Base-by-base conservation (phyloP, 163 green algal genomes). In the Scenedesmus sp. region DNA sequence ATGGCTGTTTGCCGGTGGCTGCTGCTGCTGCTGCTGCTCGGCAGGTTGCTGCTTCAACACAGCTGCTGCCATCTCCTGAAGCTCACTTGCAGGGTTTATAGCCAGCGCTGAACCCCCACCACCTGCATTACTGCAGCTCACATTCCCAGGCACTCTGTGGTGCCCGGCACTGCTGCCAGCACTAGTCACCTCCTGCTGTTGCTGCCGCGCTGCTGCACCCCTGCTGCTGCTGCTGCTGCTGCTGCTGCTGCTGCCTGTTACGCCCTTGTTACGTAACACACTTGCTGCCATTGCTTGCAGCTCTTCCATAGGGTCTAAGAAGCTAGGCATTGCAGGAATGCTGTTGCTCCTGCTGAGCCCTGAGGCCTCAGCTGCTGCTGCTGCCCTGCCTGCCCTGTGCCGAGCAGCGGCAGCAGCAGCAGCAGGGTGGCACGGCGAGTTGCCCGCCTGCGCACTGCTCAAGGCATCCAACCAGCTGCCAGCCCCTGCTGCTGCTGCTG, bases 401-500 rank as follows among this genome's bases (percentile, higher is more conserved):
- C 76, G 12, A 4, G 34, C n/a, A 55, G 26, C 76, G 23, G 34
- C 76, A n/a, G 76, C 76, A 26, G 76, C 54, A 87, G 82, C 82
- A 87, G 54, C 54, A 66, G 82, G 54, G 54, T n/a, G 54, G 55
- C 70, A 46, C 2, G 23, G 5, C 0, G 70, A 79, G 23, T 23
- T 34, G 2, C 66, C 70, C 12, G 70, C 70, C 23, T 52, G 20
- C 2, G 82, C 54, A 52, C 0, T 87, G 3, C 82, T 55, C 18
- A 59, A 70, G 4, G 52, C 18, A 70, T 20, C 57, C 3, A 87
- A 3, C 13, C 54, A 70, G 4, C 82, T 70, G 16, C 82, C 52
- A 73, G 54, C 15, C 18, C 59, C 54, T 87, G 16, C n/a, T 87
- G 54, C 54, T 86, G 81, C 55, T 87, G 82, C 54, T 87, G 82